Base-by-base conservation (phyloP, 305 asterid genomes). In the Fraxinus angustifolia region DNA sequence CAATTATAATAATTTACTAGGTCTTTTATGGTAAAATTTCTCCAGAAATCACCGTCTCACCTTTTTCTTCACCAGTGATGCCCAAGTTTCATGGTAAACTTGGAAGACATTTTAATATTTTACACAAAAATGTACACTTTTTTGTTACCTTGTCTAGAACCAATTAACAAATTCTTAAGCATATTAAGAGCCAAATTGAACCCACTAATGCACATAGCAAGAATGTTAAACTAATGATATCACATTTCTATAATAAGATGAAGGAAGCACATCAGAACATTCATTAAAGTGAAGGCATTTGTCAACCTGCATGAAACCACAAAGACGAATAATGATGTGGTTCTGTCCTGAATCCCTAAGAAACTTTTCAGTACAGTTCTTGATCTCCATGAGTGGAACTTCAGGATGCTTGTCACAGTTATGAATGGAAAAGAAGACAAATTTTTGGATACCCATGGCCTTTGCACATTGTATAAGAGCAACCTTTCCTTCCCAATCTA, bases 401-500 rank as follows among this genome's bases (percentile, higher is more conserved):
- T 95, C 98, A 14, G 98, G 99, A 87, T 95, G 98, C 90, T 91
- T 95, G 87, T 95, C 99, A 76, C 99, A 95, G 84, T 95, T 95
- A 88, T 95, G 99, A 78, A 95, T 95, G 71, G 99, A 95, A 84
- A 85, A 95, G 92, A 95, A 95, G 84, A 95, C 88, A 78, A 76
- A 95, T 53, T 93, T 93, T 79, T 93, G 97, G 78, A 95, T 89
- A 76, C 98, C 98, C 98, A 93, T 95, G 48, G 99, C 99, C 91
- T 92, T 93, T 74, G 98, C 98, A 87, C 98, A 93, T 88, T 95
- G 98, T 85, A 95, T 92, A 78, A 95, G 98, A 78, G 98, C 97
- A 89, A 92, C 95, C 86, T 93, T 95, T 84, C 99, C 99, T 92
- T 95, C 97, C 99, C 99, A 95, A 84, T 95, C 99, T 90, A 95